Percentiles rank a stretch among this genome's conserved stretches.
phyloP scores from a whole-genome alignment of 345 rosid genomes.

The Brassica carinata region DNA sequence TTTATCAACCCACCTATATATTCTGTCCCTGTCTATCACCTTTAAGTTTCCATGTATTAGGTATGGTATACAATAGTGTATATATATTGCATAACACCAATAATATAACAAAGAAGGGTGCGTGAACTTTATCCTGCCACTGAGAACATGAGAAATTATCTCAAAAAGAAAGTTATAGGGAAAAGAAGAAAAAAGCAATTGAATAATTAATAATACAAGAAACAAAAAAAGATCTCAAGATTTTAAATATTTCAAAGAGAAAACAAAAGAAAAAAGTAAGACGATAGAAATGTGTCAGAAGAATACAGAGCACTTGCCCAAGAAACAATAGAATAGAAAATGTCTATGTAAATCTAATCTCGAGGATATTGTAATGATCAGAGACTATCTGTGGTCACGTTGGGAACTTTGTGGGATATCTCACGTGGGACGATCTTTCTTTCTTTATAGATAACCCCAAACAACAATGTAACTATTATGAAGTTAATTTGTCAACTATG shows the following conservation, averaged over 20 bases:
- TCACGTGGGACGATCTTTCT: slow-evolving; percentile 51
- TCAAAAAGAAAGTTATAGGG: slow-evolving; percentile 21
- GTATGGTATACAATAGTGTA: not conserved
- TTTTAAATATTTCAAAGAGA: slow-evolving; percentile 6
- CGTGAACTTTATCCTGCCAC: slow-evolving; percentile 49
- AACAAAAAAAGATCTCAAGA: not conserved
- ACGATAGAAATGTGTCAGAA: slow-evolving; percentile 68
- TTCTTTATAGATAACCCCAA: slow-evolving; percentile 20
- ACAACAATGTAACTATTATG: slow-evolving; percentile 21
- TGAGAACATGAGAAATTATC: slow-evolving; percentile 77
- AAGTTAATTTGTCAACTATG: slow-evolving; percentile 4
- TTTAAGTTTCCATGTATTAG: not conserved
- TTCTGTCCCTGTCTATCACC: not conserved
- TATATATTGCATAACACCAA: not conserved
- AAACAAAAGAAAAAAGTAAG: slow-evolving; percentile 21
- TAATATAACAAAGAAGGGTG: slow-evolving; percentile 32
- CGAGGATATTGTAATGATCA: slow-evolving; percentile 39
- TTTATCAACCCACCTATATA: not conserved
- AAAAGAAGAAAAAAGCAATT: slow-evolving; percentile 20
- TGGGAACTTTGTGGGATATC: slow-evolving; percentile 68
- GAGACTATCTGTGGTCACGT: slow-evolving; percentile 52
- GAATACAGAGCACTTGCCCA: slow-evolving; percentile 64
- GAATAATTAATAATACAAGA: slow-evolving; percentile 32
- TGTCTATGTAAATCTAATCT: slow-evolving; percentile 44
- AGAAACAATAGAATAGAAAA: slow-evolving; percentile 31